Evolutionary conservation across 1,284 basidiomycete species (phyloP).

Genomic region (Violaceomyces palustris): DNA sequence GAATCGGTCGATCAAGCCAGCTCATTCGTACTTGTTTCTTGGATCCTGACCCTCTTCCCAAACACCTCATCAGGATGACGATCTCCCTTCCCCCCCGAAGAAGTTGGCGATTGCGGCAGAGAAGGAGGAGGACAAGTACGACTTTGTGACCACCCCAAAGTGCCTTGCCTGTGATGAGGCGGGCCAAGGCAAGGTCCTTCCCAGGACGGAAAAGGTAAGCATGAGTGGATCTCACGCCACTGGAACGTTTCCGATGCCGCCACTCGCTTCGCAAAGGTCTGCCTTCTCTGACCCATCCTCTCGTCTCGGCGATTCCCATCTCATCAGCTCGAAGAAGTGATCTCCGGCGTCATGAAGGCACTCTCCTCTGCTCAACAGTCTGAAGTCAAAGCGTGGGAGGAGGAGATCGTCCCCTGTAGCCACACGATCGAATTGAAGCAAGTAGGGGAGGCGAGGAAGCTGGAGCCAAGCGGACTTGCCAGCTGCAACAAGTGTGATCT

Average conservation of each 20-base stretch:
- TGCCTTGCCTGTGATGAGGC: conserved; percentile 62
- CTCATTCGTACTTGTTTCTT: background rate
- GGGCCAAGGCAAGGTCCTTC: conserved; percentile 59
- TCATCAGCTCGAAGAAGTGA: conserved; percentile 56
- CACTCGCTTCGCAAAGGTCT: no score
- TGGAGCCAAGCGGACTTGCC: conserved; percentile 29
- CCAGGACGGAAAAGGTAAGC: conserved; percentile 48
- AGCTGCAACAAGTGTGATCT: conserved; percentile 41
- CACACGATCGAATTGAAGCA: conserved; percentile 75
- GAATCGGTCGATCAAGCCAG: no score
- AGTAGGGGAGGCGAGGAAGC: conserved; percentile 25
- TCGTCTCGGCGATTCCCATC: background rate
- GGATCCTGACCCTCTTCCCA: conserved; percentile 1
- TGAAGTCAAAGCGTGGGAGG: conserved; percentile 96
- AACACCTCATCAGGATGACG: conserved; percentile 1
- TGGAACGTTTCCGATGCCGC: no score
- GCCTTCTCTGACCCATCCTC: no score
- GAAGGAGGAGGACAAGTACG: conserved; percentile 83
- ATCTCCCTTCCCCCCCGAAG: conserved; percentile 66
- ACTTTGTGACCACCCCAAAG: conserved; percentile 64
- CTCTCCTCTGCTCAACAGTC: conserved; percentile 83
- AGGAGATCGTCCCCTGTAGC: conserved; percentile 81
- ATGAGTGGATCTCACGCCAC: background rate
- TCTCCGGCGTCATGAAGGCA: conserved; percentile 71
- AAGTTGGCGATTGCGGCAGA: conserved; percentile 80